These are phyloP conservation scores for Trypanosomatidae sp. DNA, from an alignment of 208 protist genomes.

Conservation along the genomic window DNA sequence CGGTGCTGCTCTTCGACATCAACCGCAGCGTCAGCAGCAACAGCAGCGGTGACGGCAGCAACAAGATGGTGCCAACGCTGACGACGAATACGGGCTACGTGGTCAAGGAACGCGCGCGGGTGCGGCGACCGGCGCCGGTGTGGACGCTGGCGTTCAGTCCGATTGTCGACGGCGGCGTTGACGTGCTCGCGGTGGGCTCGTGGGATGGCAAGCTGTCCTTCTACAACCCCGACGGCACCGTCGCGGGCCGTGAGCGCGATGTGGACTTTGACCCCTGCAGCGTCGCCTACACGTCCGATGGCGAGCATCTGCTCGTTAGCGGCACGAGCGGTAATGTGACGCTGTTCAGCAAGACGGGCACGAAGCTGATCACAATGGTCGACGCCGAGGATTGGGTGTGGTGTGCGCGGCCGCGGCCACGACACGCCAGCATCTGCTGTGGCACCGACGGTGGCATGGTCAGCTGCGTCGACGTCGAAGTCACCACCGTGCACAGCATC, in stretches of 20 bases:
- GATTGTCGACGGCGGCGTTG: constrained; percentile 60
- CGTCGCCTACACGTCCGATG: constrained; percentile 81
- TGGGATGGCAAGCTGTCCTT: constrained; percentile 95
- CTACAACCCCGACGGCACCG: constrained; percentile 80
- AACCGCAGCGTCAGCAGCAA: background rate
- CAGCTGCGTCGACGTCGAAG: constrained; percentile 70
- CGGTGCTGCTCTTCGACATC: constrained; percentile 19
- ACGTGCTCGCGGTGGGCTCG: constrained; percentile 90
- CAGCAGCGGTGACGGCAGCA: constrained; percentile 7
- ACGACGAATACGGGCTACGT: too few species aligned
- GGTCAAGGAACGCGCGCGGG: constrained; percentile 38
- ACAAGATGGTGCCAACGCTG: too few species aligned
- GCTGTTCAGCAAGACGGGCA: constrained; percentile 85
- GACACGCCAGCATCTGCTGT: constrained; percentile 65
- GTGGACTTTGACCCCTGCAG: constrained; percentile 91
- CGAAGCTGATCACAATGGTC: constrained; percentile 55
- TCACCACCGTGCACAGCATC: constrained; percentile 89
- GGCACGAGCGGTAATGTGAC: constrained; percentile 88
- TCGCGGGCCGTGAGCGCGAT: constrained; percentile 49
- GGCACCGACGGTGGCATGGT: constrained; percentile 88
- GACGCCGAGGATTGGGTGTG: constrained; percentile 82
- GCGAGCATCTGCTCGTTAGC: constrained; percentile 90
- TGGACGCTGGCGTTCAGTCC: constrained; percentile 93
- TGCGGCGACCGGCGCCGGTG: constrained; percentile 82
- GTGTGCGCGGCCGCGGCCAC: constrained; percentile 62